Evolutionary conservation across 768 basidiomycete genomes (phyloP), one percentile per base, ranked within the genome.

Genomic region (Rubroboletus satanas): DNA sequence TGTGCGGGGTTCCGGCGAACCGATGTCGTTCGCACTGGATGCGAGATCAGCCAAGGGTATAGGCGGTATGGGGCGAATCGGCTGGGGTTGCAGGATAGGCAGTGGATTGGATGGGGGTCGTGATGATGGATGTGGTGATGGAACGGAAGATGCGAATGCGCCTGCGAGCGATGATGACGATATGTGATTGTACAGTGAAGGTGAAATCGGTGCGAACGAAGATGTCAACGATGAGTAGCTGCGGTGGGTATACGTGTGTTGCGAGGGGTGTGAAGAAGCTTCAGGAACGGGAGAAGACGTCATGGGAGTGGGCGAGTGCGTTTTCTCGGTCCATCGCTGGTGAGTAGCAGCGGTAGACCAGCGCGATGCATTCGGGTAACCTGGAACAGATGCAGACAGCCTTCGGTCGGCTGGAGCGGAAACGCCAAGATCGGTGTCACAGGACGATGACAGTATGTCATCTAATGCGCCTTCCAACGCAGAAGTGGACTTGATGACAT

Each of bases 1-100:
- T 11, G 43, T 35, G 8, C 26, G 44, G 7, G 54, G 47, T 23
- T n/a, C 53, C 12, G 51, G 39, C 23, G 45, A 44, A 32, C 42
- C 33, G 26, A 23, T 23, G 8, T 66, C 71, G 33, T 56, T 48
- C 1, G 67, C 67, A 11, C 53, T 52, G 7, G 59, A 60, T 2
- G 71, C 33, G 52, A 71, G 62, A 2, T 71, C 69, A 3, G 60
- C 62, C 26, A 71, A 48, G 14, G 71, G 71, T 45, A 71, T 71
- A 9, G 63, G 71, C 9, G 69, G 69, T 54, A 71, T 71, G 1
- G 71, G 71, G 0, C 69, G 69, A 39, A 71, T 71, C 47, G 69
- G 69, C 55, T 71, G 69, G 0, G 69, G 69, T 49, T 71, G 69
- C 3, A 66, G 21, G 21, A 71, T 71, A n/a, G 69, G 71, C 15